phyloP scores from a whole-genome alignment of 306 rosid genomes.

The Rosa lucieae region DNA sequence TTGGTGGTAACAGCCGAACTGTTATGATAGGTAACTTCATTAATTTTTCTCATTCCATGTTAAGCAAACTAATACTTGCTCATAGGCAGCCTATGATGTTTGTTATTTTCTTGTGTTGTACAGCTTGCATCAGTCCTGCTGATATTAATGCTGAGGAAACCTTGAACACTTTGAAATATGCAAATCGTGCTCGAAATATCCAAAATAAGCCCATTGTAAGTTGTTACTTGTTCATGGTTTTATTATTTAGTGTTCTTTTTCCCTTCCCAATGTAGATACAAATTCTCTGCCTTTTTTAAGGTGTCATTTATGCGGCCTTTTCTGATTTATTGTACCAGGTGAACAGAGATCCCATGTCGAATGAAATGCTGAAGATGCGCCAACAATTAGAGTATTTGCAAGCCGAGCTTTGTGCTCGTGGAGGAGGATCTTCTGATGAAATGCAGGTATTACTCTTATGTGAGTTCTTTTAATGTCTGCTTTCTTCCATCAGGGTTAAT shows the following conservation, averaged over 20 bases:
- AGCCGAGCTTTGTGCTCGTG: constrained; percentile 97
- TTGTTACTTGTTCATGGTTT: constrained; percentile 23
- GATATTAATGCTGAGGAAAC: constrained; percentile 99
- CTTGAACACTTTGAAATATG: constrained; percentile 96
- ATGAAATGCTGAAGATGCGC: constrained; percentile 97
- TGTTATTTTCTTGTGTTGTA: constrained; percentile 29
- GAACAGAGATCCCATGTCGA: constrained; percentile 98
- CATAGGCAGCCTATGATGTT: background rate
- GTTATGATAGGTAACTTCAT: constrained; percentile 84
- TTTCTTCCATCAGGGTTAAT: constrained; percentile 3
- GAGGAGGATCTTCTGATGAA: constrained; percentile 90
- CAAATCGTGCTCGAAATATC: constrained; percentile 99
- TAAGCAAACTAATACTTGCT: background rate
- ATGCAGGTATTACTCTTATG: constrained; percentile 65
- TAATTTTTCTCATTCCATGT: constrained; percentile 9
- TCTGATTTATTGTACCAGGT: constrained; percentile 47
- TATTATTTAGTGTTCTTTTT: background rate
- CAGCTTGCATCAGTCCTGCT: constrained; percentile 99
- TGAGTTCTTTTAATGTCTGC: constrained; percentile 8
- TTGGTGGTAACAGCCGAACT: constrained; percentile 99
- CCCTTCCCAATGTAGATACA: constrained; percentile 13
- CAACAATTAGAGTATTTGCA: constrained; percentile 90
- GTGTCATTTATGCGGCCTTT: constrained; percentile 15
- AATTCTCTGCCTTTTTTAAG: constrained; percentile 27
- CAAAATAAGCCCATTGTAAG: constrained; percentile 97